A percentile compares a stretch with the other conserved stretches of the same genome.
Evolutionary conservation across 1,284 basidiomycete species (phyloP).

Genomic region (Ceraceosorus guamensis): DNA sequence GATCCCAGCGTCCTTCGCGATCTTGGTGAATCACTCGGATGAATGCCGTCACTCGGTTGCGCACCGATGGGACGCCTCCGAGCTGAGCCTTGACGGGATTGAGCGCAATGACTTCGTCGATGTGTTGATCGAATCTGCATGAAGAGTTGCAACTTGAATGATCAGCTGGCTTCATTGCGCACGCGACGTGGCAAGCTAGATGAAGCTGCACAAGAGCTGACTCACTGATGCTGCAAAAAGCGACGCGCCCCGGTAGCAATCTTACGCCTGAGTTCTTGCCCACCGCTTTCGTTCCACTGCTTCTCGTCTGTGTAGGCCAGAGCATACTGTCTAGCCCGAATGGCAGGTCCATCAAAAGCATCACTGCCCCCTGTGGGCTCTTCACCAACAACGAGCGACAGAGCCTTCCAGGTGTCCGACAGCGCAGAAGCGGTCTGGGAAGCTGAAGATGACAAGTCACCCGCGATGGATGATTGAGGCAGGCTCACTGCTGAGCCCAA

Average conservation of each 20-base stretch:
- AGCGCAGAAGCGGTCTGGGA: too few relatives aligned
- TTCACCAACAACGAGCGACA: constrained; percentile 52
- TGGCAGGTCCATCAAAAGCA: constrained; percentile 27
- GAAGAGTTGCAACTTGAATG: too few relatives aligned
- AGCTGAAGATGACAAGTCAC: too few relatives aligned
- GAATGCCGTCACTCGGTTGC: constrained; percentile 64
- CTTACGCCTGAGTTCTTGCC: constrained; percentile 49
- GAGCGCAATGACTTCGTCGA: constrained; percentile 77
- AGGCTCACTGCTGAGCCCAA: constrained; percentile 24
- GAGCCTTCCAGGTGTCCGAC: constrained; percentile 50
- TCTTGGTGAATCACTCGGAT: constrained; percentile 37
- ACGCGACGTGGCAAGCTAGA: too few relatives aligned
- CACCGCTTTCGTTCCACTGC: constrained; percentile 17
- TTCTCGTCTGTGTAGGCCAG: constrained; percentile 49
- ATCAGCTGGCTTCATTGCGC: neutral
- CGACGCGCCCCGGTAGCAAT: constrained; percentile 67
- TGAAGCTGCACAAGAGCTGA: constrained; percentile 1
- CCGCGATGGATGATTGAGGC: constrained; percentile 10
- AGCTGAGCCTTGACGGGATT: constrained; percentile 76
- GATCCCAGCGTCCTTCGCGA: constrained; percentile 34
- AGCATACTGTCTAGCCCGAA: constrained; percentile 53
- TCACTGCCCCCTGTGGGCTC: constrained; percentile 50
- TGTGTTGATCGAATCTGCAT: constrained; percentile 59
- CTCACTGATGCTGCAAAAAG: constrained; percentile 65
- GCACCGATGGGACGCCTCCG: constrained; percentile 82